Conservation (phyloP, 2,329 filamentous ascomycete genomes). For the Arthrobotrys sinensis region DNA sequence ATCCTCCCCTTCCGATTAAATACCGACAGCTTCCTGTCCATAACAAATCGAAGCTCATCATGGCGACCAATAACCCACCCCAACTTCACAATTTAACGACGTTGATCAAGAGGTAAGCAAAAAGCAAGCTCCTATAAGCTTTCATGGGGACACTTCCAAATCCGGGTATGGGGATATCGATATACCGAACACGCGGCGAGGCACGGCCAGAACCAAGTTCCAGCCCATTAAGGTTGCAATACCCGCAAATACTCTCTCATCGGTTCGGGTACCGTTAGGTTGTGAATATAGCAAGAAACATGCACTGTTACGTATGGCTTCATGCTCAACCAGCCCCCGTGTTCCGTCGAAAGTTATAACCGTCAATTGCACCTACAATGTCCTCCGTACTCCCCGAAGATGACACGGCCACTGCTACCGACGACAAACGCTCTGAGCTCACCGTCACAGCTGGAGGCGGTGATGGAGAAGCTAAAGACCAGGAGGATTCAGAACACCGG, state of each 20-base stretch:
- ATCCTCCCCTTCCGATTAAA: slow-evolving; percentile 1
- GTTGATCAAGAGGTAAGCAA: slow-evolving; percentile 92
- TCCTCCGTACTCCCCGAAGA: slow-evolving; percentile 36
- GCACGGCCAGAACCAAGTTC: slow-evolving; percentile 26
- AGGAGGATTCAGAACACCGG: slow-evolving; percentile 9
- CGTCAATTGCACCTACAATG: slow-evolving; percentile 33
- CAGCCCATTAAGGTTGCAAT: slow-evolving; percentile 52
- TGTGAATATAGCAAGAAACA: slow-evolving; percentile 9
- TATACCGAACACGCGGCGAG: slow-evolving; percentile 27
- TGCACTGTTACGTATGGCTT: background rate
- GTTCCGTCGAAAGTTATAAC: slow-evolving; percentile 11
- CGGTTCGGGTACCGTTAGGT: background rate
- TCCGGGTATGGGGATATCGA: slow-evolving; percentile 28
- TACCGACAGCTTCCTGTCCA: background rate
- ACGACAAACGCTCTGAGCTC: slow-evolving; percentile 37
- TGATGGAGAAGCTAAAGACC: slow-evolving; percentile 8
- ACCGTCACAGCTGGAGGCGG: slow-evolving; percentile 26
- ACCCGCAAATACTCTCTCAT: slow-evolving; percentile 60
- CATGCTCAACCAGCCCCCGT: background rate
- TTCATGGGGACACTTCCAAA: slow-evolving; percentile 19
- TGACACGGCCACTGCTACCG: slow-evolving; percentile 17
- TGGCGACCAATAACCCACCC: slow-evolving; percentile 75
- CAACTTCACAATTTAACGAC: slow-evolving; percentile 98
- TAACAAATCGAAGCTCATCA: slow-evolving; percentile 66
- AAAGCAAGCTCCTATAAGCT: slow-evolving; percentile 13